Evolutionary conservation across 75 land plant genomes (phyloP).

Genomic region (Cryptomeria japonica): DNA sequence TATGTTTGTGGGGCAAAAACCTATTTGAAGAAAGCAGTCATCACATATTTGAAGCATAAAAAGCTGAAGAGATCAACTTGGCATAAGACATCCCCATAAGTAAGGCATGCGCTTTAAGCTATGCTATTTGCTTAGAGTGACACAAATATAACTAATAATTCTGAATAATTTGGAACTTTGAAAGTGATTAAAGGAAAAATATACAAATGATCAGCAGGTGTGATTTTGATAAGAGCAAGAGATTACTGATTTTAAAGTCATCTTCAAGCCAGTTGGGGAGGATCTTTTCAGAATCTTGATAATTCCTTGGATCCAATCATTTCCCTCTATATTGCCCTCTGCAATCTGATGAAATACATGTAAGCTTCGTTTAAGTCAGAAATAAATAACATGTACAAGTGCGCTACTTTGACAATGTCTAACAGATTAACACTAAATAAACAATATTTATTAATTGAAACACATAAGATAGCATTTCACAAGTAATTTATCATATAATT

Average conservation of each 20-base stretch:
- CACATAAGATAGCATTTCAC: background rate
- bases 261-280: conserved; percentile 84
- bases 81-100: background rate
- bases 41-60: background rate
- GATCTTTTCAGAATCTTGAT: conserved; percentile 67
- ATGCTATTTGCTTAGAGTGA: background rate
- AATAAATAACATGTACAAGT: background rate
- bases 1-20: background rate
- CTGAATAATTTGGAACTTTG: background rate
- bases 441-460: background rate
- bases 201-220: background rate
- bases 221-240: conserved; percentile 1
- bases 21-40: background rate
- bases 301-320: conserved; percentile 63
- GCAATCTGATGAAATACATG: conserved; percentile 37
- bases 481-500: background rate
- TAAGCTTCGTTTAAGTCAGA: background rate
- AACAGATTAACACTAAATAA: background rate
- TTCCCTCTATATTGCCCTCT: conserved; percentile 54
- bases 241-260: conserved; percentile 78
- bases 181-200: background rate
- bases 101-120: background rate
- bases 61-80: background rate
- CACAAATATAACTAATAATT: background rate
- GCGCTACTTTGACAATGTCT: background rate